A percentile compares a stretch with the other conserved stretches of the same genome.
Conservation (phyloP, 352 stramenopile species). For the Poterioochromonas sp. region DNA sequence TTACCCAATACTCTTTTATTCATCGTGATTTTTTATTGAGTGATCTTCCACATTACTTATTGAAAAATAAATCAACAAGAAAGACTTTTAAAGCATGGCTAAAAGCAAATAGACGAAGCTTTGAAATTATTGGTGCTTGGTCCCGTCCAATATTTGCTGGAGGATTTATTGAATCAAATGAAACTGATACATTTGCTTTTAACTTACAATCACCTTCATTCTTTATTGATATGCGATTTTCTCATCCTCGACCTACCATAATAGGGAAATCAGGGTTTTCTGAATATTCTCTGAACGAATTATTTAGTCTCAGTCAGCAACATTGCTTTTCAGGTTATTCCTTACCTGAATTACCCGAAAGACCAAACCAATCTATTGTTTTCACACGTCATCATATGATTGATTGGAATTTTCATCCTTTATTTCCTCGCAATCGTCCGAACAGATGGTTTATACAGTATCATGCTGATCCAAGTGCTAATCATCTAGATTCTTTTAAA, state of each 20-base stretch:
- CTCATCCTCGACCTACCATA: neutral
- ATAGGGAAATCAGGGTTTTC: neutral
- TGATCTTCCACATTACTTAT: slow-evolving; percentile 2
- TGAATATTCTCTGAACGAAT: neutral
- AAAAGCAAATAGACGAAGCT: neutral
- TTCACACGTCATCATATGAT: slow-evolving; percentile 24
- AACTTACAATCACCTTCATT: slow-evolving; percentile 12
- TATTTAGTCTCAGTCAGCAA: neutral
- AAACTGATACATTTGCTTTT: slow-evolving; percentile 7
- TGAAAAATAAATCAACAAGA: neutral
- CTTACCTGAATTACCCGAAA: neutral
- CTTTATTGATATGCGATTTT: slow-evolving; percentile 24
- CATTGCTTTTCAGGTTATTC: slow-evolving; percentile 24
- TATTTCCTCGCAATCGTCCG: neutral
- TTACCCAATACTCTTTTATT: too few species aligned
- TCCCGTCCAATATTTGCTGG: neutral
- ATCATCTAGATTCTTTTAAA: neutral
- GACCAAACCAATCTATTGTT: neutral
- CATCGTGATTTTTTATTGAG: too few species aligned
- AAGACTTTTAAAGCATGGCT: neutral
- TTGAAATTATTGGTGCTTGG: neutral
- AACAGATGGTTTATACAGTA: neutral
- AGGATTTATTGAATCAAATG: neutral
- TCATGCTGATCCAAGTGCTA: neutral
- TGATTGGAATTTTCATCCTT: slow-evolving; percentile 26